These are phyloP conservation scores for Plantago lanceolata DNA, from an alignment of 305 asterid species.

Conservation along the genomic window DNA sequence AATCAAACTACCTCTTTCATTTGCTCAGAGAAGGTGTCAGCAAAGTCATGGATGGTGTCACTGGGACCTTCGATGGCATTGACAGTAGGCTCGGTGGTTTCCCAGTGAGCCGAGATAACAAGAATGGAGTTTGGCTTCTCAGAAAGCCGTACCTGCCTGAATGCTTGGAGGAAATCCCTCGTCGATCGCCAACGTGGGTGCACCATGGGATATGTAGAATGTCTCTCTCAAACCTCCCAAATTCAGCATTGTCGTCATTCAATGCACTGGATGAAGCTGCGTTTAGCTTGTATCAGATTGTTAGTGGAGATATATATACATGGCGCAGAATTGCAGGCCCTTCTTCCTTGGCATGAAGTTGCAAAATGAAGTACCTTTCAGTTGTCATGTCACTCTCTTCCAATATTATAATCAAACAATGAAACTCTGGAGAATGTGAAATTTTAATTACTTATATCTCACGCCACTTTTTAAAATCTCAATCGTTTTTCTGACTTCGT, in stretches of 20 bases:
- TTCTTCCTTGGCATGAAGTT: background rate
- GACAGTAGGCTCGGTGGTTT: conserved; percentile 59
- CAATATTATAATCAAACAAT: too few species aligned
- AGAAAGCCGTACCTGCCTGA: conserved; percentile 33
- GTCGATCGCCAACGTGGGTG: conserved; percentile 67
- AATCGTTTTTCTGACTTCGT: too few species aligned
- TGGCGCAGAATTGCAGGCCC: too few species aligned
- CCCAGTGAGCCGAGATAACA: conserved; percentile 79
- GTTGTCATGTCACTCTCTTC: too few species aligned
- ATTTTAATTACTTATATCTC: too few species aligned
- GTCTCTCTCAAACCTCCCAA: conserved; percentile 32
- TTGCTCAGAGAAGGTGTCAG: conserved; percentile 55
- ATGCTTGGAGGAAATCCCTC: conserved; percentile 53
- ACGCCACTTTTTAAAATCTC: too few species aligned
- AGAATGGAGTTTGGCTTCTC: conserved; percentile 58
- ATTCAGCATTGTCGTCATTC: conserved; percentile 14
- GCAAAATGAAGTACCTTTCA: too few species aligned
- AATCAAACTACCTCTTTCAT: conserved; percentile 50
- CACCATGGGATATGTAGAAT: conserved; percentile 67
- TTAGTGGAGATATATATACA: too few species aligned
- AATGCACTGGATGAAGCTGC: background rate
- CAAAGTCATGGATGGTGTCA: conserved; percentile 68
- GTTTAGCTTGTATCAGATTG: background rate
- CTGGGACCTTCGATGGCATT: conserved; percentile 46
- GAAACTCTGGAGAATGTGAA: too few species aligned